Evolutionary conservation across 2,329 filamentous ascomycete genomes (phyloP).

Genomic region (Ceratocystis ficicola): DNA sequence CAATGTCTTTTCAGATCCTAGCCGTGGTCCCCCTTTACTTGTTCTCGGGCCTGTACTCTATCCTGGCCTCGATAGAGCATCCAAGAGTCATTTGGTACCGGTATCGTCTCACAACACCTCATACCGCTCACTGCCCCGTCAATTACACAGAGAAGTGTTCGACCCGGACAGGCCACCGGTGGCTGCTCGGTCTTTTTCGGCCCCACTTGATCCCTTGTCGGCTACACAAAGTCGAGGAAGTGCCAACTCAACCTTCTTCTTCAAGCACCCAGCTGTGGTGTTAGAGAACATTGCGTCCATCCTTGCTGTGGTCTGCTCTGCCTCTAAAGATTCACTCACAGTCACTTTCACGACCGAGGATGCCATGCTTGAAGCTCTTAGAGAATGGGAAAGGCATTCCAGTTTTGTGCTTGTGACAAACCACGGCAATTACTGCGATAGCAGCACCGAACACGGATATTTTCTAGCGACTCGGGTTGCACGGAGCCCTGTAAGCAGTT

Average conservation of each 20-base stretch:
- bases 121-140: neutral
- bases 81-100: neutral
- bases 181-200: neutral
- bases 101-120: neutral
- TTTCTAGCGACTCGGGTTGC: conserved; percentile 11
- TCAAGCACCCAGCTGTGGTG: conserved; percentile 13
- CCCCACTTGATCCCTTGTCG: neutral
- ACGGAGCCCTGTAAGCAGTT: neutral
- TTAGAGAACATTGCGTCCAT: conserved; percentile 12
- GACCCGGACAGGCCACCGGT: neutral
- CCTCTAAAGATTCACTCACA: neutral
- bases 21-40: neutral
- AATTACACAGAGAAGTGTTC: neutral
- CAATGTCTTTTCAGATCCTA: neutral
- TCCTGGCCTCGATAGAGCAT: neutral
- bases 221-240: neutral
- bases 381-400: neutral
- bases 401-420: conserved; percentile 15
- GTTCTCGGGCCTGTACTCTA: neutral
- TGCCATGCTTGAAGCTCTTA: conserved; percentile 9
- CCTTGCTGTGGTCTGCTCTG: neutral
- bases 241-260: conserved; percentile 15
- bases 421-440: conserved; percentile 4
- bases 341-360: neutral
- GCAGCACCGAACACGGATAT: neutral